phyloP scores from a whole-genome alignment of 2,329 filamentous ascomycete genomes.

The Colletotrichum gigasporum region DNA sequence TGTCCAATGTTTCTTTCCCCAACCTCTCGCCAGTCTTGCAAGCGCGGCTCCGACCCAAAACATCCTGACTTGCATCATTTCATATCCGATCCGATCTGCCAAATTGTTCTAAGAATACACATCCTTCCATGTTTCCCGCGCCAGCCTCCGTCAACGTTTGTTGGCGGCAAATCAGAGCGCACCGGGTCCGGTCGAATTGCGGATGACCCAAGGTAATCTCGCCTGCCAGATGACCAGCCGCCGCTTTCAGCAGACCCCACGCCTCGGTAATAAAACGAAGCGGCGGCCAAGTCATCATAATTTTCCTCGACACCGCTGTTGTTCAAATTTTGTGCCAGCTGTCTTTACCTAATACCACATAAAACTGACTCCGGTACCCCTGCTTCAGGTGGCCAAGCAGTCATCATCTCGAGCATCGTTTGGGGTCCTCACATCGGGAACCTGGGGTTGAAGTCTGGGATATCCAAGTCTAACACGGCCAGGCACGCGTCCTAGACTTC shows the following conservation, averaged over 20 bases:
- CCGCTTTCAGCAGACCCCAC: slow-evolving; percentile 29
- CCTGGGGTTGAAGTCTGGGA: slow-evolving; percentile 22
- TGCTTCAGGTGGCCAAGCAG: slow-evolving; percentile 10
- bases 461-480: slow-evolving; percentile 15
- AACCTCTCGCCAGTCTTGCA: slow-evolving; percentile 26
- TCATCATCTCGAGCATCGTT: slow-evolving; percentile 11
- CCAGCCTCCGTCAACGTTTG: slow-evolving; percentile 16
- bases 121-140: slow-evolving; percentile 1
- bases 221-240: slow-evolving; percentile 26
- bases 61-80: slow-evolving; percentile 30
- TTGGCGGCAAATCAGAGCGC: slow-evolving; percentile 15
- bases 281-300: slow-evolving; percentile 23
- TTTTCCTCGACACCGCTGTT: slow-evolving; percentile 5
- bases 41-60: slow-evolving; percentile 31
- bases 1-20: slow-evolving; percentile 32
- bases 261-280: slow-evolving; percentile 29
- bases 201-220: slow-evolving; percentile 31
- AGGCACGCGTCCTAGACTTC: slow-evolving; percentile 2
- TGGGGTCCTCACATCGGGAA: slow-evolving; percentile 5
- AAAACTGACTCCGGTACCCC: slow-evolving; percentile 13
- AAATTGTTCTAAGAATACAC: slow-evolving; percentile 32
- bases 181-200: slow-evolving; percentile 23
- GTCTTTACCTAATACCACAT: slow-evolving; percentile 14
- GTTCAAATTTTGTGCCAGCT: slow-evolving; percentile 21
- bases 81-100: slow-evolving; percentile 34